These are phyloP conservation scores for Coniochaeta sp. DNA, from an alignment of 2,329 filamentous ascomycete genomes.

Conservation along the genomic window DNA sequence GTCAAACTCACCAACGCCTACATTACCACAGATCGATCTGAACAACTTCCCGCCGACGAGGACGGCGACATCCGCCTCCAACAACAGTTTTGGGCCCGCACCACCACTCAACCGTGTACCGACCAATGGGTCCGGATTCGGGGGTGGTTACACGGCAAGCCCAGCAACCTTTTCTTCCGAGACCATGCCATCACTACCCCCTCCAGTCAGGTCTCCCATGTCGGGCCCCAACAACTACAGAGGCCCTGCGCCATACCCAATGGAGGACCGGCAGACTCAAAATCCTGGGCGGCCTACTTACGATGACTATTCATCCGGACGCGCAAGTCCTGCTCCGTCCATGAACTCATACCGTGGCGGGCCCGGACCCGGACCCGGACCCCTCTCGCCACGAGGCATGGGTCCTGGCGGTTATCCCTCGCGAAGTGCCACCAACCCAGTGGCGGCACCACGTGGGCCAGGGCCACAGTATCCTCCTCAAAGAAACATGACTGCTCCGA, in stretches of 20 bases:
- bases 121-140: constrained; percentile 15
- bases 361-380: too few species aligned
- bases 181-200: constrained; percentile 17
- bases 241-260: constrained; percentile 5
- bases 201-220: constrained; percentile 15
- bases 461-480: constrained; percentile 17
- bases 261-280: constrained; percentile 3
- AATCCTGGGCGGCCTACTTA: constrained; percentile 5
- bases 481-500: constrained; percentile 25
- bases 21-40: constrained; percentile 12
- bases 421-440: constrained; percentile 19
- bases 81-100: constrained; percentile 12
- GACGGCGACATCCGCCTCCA: constrained; percentile 16
- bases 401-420: constrained; percentile 13
- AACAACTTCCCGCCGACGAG: constrained; percentile 12
- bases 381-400: constrained; percentile 12
- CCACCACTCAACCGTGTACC: constrained; percentile 15
- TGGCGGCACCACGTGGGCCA: constrained; percentile 15
- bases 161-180: constrained; percentile 17
- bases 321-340: constrained; percentile 22
- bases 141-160: constrained; percentile 15
- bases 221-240: constrained; percentile 9
- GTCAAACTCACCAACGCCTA: constrained; percentile 19
- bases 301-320: constrained; percentile 14
- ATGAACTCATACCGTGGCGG: constrained; percentile 12